A percentile compares a stretch with the other conserved stretches of the same genome.
Evolutionary conservation across 208 protist genomes (phyloP).

Genomic region (Leishmania martiniquensis): DNA sequence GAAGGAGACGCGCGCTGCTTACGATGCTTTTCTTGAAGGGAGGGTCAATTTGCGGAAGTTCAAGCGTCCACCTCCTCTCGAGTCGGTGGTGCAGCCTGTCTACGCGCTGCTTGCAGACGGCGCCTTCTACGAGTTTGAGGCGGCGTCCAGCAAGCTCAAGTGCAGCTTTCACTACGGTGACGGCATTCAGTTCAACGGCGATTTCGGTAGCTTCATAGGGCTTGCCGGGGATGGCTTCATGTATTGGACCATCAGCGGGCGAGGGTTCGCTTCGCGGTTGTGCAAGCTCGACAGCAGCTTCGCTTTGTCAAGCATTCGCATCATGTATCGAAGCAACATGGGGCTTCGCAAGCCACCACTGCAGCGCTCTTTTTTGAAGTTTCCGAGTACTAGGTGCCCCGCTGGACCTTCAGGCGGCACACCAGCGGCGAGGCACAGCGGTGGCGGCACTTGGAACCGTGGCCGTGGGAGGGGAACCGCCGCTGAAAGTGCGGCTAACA

Average conservation of each 20-base stretch:
- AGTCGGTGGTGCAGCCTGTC: conserved; percentile 41
- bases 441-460: neutral
- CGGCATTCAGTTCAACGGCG: conserved; percentile 62
- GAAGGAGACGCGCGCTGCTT: conserved; percentile 87
- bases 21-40: conserved; percentile 83
- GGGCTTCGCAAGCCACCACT: conserved; percentile 20
- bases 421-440: neutral
- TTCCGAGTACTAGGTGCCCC: neutral
- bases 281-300: conserved; percentile 68
- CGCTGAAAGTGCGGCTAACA: neutral
- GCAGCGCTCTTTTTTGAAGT: conserved; percentile 14
- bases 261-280: conserved; percentile 61
- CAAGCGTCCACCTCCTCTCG: conserved; percentile 51
- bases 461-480: conserved; percentile 1
- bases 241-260: conserved; percentile 74
- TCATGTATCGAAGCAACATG: conserved; percentile 65
- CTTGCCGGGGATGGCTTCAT: conserved; percentile 70
- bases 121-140: conserved; percentile 82
- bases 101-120: conserved; percentile 67
- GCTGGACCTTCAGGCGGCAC: neutral
- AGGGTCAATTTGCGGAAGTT: conserved; percentile 45
- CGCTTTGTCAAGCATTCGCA: conserved; percentile 50
- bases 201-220: conserved; percentile 75
- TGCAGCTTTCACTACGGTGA: conserved; percentile 80
- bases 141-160: conserved; percentile 51